A percentile compares a stretch with the other conserved stretches of the same genome.
Conservation (phyloP, 805 yeast species). For the Brettanomyces custersianus region DNA sequence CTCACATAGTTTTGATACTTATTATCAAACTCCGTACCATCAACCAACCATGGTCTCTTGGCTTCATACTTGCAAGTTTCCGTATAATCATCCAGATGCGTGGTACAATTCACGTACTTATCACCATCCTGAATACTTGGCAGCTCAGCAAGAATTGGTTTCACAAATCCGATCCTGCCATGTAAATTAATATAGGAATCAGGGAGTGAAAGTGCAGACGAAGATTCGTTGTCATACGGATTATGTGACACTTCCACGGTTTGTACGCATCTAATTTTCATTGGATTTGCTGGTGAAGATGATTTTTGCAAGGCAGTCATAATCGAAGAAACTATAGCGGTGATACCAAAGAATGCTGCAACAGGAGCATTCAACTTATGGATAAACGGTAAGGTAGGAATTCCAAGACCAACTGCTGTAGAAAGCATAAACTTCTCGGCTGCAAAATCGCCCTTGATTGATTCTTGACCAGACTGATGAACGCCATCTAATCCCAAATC, state of each 20-base stretch:
- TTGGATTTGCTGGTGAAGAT: conserved; percentile 53
- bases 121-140: conserved; percentile 48
- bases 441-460: conserved; percentile 31
- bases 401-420: conserved; percentile 29
- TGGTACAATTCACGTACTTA: conserved; percentile 12
- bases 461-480: conserved; percentile 66
- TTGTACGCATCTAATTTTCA: conserved; percentile 68
- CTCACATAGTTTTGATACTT: conserved; percentile 35
- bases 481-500: conserved; percentile 53
- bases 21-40: conserved; percentile 27
- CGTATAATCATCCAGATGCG: conserved; percentile 26
- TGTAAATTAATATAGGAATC: conserved; percentile 36
- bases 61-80: conserved; percentile 48
- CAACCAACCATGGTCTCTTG: conserved; percentile 37
- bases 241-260: conserved; percentile 30
- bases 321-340: conserved; percentile 30
- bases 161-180: conserved; percentile 44
- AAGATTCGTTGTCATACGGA: conserved; percentile 1
- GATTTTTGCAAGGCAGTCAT: conserved; percentile 38
- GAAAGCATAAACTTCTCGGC: conserved; percentile 28
- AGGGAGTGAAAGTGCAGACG: conserved; percentile 27
- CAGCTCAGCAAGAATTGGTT: conserved; percentile 42
- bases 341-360: conserved; percentile 32
- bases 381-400: conserved; percentile 58
- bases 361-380: conserved; percentile 55